Evolutionary conservation across 2,329 filamentous ascomycete species (phyloP), one percentile per base, ranked within the genome.

Genomic region (Venturia effusa): DNA sequence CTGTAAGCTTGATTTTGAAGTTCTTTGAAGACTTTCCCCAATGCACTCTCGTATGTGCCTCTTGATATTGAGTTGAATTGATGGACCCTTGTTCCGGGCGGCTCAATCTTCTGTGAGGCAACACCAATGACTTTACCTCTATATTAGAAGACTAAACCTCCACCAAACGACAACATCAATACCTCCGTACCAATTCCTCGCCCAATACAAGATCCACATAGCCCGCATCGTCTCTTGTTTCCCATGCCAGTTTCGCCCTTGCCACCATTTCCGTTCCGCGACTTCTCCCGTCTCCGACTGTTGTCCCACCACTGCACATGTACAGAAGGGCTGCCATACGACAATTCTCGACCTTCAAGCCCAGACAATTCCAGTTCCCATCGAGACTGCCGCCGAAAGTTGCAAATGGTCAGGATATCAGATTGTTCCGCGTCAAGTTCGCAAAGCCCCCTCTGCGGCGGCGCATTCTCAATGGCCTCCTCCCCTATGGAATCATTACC

Each of bases 271-370:
- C 41, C 13, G n/a, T 19, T 24, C 41, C 24, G 30, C n/a, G 24
- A 61, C 24, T 32, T 62, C 41, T 19, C 17, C 24, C 41, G 6
- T 11, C 39, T n/a, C 22, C 30, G 19, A 13, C n/a, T 41, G 43
- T 15, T 34, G 24, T 32, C n/a, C 43, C 15, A 62, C 24, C 27
- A 13, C 43, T 37, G 61, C 61, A 63, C 61, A 63, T 63, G 61
- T 63, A 39, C 48, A 63, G 51, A 59, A 15, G 61, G 61, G 32
- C 61, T 32, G 61, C 51, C 32, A 30, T 59, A 27, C 61, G 61
- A 32, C 45, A 59, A 37, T 63, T 63, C 8, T 37, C 61, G 32
- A 32, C 61, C 30, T 24, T 59, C 17, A 55, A 51, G 13, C 30
- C 39, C 51, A 37, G 34, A 19, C 61, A 63, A 37, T 59, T 40